Evolutionary conservation across 2,329 filamentous ascomycete genomes (phyloP), one percentile per base, ranked within the genome.

Genomic region (Eutypa lata): DNA sequence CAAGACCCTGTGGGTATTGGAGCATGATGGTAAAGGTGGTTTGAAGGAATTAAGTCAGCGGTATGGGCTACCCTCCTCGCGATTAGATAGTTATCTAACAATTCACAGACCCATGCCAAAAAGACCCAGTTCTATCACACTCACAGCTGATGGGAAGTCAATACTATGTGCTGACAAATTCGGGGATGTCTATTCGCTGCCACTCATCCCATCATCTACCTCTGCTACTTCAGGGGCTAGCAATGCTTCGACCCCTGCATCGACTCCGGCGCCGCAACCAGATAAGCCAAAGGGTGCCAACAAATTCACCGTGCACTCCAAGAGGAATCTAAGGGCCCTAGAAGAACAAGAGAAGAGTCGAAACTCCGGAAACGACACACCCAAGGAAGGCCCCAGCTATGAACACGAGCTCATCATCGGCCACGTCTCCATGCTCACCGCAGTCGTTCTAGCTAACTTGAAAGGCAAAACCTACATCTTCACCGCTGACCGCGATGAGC

Each of bases 121-220:
- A 75, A 86, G 91, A 35, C 91, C 92, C 13, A 93, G 87, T 66
- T 85, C 89, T 35, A 76, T 97, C 53, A 75, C 80, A 49, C 72
- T 97, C 49, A 84, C 88, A 7, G 75, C 82, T 38, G 87, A 92
- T 66, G 79, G 83, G 56, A 77, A 79, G 43, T 89, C 85, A 8
- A 90, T 99, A 57, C 73, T 97, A 53, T 86, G 84, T 56, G 93
- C 86, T 49, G 94, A 99, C 76, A 99, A 99, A 71, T 97, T 97
- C 65, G 94, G 94, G 59, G 94, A 99, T 69, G 93, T 97, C 55
- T 97, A 96, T 72, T 83, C 89, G 11, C 73, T 99, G 7, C 93
- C 94, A 14, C 76, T 97, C 3, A 68, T 91, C 44, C 65, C 59
- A 19, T 50, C 59, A 19, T 50, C 60, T 14, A 48, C 52, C 42